Base-by-base conservation (phyloP, 2,329 filamentous ascomycete species). In the Colletotrichum sp. region DNA sequence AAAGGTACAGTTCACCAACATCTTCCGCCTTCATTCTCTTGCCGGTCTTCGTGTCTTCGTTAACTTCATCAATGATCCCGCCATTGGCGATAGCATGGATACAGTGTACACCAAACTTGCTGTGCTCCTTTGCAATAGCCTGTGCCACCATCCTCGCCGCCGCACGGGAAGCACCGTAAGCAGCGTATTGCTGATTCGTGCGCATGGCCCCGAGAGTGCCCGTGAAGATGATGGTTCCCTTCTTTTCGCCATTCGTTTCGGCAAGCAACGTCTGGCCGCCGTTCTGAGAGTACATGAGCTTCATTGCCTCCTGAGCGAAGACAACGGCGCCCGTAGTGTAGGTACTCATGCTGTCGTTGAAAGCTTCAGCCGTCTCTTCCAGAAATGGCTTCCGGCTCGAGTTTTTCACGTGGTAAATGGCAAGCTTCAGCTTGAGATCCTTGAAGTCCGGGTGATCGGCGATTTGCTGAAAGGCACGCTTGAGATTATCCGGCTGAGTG, bases 81-180 rank as follows among this genome's bases (percentile, higher is more conserved):
- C 89, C 90, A 79, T 92, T 92, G 1, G 88, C 89, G 76, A 92
- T 90, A 4, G 90, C 86, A 81, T 92, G 90, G n/a, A 89, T 89
- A 5, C 91, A 89, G 80, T 92, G 90, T 0, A 92, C 82, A 3
- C 90, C 90, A 76, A 87, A 88, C n/a, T 85, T 85, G 77, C 87
- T 90, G 82, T 91, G 89, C 81, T 92, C 90, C 49, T 89, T 87
- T 1, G 89, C 90, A 59, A 92, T 81, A 9, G 86, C 88, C 81
- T 92, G 90, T 1, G 89, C 89, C 15, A 92, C 82, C 81, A 91
- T 90, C 49, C 90, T 82, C 8, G 90, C 89, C 2, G 87, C 88
- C 0, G 88, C 84, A 5, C 90, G 83, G 2, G 88, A 87, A 8
- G 89, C 90, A 10, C 90, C 90, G 76, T 92, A 92, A 1, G 89